Percentiles rank a stretch among this genome's conserved stretches.
Conservation (phyloP, 108 stramenopile species). For the Skeletonema potamos region DNA sequence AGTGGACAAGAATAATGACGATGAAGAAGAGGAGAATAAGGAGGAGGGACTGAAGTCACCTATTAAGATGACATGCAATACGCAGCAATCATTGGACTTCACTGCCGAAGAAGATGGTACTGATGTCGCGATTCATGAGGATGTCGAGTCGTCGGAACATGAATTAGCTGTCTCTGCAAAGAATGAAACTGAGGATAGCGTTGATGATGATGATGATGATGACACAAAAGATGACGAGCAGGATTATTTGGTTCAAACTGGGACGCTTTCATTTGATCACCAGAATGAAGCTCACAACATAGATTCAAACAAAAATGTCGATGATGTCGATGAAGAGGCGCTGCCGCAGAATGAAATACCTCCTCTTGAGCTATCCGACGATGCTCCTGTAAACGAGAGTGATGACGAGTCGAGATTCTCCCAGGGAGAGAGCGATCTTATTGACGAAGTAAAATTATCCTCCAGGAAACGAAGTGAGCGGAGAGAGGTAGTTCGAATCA, state of each 20-base stretch:
- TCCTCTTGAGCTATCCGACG: not conserved
- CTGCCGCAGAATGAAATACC: not conserved
- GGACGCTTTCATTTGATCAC: not conserved
- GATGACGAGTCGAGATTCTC: not conserved
- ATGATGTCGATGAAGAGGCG: not conserved
- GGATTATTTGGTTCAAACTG: not conserved
- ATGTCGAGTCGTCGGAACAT: not conserved
- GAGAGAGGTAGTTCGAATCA: slow-evolving; percentile 28
- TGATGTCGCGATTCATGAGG: not conserved
- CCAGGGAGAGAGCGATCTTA: slow-evolving; percentile 1
- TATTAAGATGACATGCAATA: slow-evolving; percentile 1
- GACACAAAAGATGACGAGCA: not conserved
- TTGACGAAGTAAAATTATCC: slow-evolving; percentile 3
- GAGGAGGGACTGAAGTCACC: not conserved
- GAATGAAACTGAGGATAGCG: slow-evolving; percentile 39
- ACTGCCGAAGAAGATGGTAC: not conserved
- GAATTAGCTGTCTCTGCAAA: not conserved
- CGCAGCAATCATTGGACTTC: slow-evolving; percentile 44
- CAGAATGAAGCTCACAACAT: not conserved
- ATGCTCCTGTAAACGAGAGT: not conserved
- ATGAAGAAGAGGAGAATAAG: not conserved
- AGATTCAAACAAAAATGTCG: not conserved
- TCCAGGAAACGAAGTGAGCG: slow-evolving; percentile 25
- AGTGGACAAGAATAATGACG: not conserved
- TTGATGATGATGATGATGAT: slow-evolving; percentile 45